phyloP scores from a whole-genome alignment of 768 basidiomycete genomes.

The Tricholoma sp. region DNA sequence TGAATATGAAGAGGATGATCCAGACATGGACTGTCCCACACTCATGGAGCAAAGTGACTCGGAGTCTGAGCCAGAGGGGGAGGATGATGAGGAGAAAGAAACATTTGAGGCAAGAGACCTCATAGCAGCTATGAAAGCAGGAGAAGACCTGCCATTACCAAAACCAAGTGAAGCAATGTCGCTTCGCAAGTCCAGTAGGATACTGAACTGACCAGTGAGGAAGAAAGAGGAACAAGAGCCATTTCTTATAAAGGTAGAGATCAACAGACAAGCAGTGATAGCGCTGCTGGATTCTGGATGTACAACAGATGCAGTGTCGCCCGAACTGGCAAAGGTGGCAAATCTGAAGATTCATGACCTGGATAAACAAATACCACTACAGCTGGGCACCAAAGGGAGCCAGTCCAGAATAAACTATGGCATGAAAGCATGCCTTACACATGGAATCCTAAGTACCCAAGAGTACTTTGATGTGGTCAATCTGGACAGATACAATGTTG shows the following conservation, averaged over 20 bases:
- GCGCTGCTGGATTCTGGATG: not conserved
- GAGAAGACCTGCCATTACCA: not conserved
- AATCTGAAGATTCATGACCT: no score
- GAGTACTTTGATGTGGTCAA: not conserved
- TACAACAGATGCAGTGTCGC: not conserved
- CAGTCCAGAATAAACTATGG: not conserved
- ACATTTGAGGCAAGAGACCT: no score
- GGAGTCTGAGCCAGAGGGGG: no score
- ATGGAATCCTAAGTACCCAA: not conserved
- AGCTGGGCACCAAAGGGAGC: not conserved
- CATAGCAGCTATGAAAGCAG: not conserved
- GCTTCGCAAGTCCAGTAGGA: not conserved
- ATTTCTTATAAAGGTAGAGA: not conserved
- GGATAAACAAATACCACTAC: not conserved
- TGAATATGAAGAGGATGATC: no score
- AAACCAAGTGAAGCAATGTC: not conserved
- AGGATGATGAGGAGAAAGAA: no score
- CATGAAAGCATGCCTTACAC: not conserved
- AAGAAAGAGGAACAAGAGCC: not conserved
- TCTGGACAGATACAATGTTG: not conserved
- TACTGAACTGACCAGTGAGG: not conserved
- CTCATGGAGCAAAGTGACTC: constrained; percentile 12
- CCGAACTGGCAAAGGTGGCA: not conserved
- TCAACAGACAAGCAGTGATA: not conserved
- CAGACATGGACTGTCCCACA: not conserved